Evolutionary conservation across 2,329 filamentous ascomycete species (phyloP).

Genomic region (Botryotinia globosa): DNA sequence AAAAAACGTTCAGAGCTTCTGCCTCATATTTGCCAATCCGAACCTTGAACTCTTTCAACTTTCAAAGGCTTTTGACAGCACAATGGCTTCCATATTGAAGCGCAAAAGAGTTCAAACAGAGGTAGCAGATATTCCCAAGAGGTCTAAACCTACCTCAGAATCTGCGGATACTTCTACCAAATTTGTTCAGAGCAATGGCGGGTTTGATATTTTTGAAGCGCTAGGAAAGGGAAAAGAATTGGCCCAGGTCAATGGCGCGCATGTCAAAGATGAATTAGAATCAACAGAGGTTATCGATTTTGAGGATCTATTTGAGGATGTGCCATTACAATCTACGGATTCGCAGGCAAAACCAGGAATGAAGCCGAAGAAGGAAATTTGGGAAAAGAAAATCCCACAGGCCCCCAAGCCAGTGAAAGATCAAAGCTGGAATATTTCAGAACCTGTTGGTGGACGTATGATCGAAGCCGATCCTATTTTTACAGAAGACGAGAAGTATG

Average conservation of each 20-base stretch:
- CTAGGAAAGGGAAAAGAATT: conserved; percentile 27
- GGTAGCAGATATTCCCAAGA: conserved; percentile 34
- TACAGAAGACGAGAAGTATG: conserved; percentile 58
- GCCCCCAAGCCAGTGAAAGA: conserved; percentile 24
- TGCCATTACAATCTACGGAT: conserved; percentile 8
- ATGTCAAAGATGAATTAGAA: conserved; percentile 21
- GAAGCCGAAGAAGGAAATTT: conserved; percentile 20
- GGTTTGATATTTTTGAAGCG: conserved; percentile 35
- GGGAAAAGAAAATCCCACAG: conserved; percentile 15
- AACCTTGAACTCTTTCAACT: conserved; percentile 23
- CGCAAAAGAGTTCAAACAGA: conserved; percentile 39
- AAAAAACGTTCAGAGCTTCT: conserved; percentile 26
- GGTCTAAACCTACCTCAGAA: conserved; percentile 31
- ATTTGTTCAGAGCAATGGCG: conserved; percentile 24
- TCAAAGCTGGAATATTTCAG: conserved; percentile 56
- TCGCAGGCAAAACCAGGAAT: neutral
- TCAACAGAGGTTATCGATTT: conserved; percentile 14
- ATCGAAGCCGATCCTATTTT: conserved; percentile 63
- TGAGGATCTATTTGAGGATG: conserved; percentile 26
- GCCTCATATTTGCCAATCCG: conserved; percentile 16
- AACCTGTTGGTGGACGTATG: conserved; percentile 64
- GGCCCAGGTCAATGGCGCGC: conserved; percentile 27
- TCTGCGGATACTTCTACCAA: neutral
- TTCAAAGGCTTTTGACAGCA: conserved; percentile 36
- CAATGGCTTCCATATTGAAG: conserved; percentile 40